A percentile compares a stretch with the other conserved stretches of the same genome.
Conservation (phyloP, 2,329 filamentous ascomycete genomes). For the Talaromyces funiculosus region DNA sequence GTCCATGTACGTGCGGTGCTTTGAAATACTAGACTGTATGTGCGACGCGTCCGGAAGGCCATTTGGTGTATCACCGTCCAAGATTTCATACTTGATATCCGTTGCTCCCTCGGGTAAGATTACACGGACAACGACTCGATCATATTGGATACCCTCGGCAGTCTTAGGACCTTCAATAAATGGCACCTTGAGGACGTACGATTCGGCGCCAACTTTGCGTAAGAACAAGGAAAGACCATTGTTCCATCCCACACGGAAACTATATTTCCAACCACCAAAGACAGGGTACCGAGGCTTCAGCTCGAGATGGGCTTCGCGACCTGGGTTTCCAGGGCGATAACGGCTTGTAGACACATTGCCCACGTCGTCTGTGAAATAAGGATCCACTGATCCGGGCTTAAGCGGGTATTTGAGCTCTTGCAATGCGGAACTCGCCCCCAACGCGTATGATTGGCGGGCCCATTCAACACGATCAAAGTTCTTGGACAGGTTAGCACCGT, state of each 20-base stretch:
- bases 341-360: conserved; percentile 93
- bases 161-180: conserved; percentile 91
- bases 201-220: conserved; percentile 56
- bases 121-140: conserved; percentile 70
- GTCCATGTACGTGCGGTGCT: conserved; percentile 90
- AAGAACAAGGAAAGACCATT: conserved; percentile 72
- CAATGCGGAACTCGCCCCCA: conserved; percentile 68
- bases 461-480: conserved; percentile 74
- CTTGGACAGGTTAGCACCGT: conserved; percentile 68
- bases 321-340: conserved; percentile 64
- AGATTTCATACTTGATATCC: conserved; percentile 57
- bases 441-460: conserved; percentile 62
- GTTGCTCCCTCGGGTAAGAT: conserved; percentile 86
- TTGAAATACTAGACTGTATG: conserved; percentile 52
- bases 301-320: conserved; percentile 75
- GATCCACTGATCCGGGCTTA: conserved; percentile 69
- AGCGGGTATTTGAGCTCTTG: conserved; percentile 78
- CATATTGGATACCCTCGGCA: conserved; percentile 78
- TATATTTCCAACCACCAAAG: conserved; percentile 97
- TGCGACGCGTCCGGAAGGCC: conserved; percentile 57
- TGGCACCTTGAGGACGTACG: conserved; percentile 83
- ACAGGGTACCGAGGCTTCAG: conserved; percentile 92
- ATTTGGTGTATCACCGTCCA: conserved; percentile 62
- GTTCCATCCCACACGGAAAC: conserved; percentile 95
- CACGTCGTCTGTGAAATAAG: conserved; percentile 94